Evolutionary conservation across 495 filamentous ascomycete species (phyloP).

Genomic region (Penicillium chermesinum): DNA sequence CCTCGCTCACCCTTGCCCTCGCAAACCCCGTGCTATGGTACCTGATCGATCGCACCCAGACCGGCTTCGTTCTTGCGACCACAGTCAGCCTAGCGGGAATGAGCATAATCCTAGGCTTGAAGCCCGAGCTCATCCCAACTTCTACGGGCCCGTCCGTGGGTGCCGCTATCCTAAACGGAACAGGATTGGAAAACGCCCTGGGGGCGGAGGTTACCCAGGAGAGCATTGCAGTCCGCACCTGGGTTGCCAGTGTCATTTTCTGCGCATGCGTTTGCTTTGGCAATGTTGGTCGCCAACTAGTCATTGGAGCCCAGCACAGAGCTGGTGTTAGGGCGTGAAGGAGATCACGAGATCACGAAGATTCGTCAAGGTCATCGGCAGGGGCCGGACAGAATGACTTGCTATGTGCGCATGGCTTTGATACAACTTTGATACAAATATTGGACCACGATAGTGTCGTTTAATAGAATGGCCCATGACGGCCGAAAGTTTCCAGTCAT

Average conservation of each 20-base stretch:
- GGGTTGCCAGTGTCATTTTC: slow-evolving; percentile 89
- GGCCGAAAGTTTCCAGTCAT: too few relatives aligned
- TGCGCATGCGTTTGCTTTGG: slow-evolving; percentile 94
- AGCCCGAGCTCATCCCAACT: slow-evolving; percentile 70
- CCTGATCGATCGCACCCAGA: slow-evolving; percentile 80
- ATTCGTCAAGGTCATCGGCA: not conserved
- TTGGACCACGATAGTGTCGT: not conserved
- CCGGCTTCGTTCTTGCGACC: slow-evolving; percentile 72
- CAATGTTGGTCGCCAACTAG: slow-evolving; percentile 82
- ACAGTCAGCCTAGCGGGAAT: slow-evolving; percentile 70
- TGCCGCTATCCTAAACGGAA: slow-evolving; percentile 26
- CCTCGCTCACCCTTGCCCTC: slow-evolving; percentile 83
- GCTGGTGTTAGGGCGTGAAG: slow-evolving; percentile 21
- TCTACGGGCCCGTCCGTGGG: slow-evolving; percentile 42
- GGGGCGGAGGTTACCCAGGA: slow-evolving; percentile 62
- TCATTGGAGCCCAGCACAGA: slow-evolving; percentile 34
- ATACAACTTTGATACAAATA: not conserved
- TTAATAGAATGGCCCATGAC: not conserved
- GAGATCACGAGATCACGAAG: not conserved
- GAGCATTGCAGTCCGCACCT: slow-evolving; percentile 71
- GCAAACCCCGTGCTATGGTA: slow-evolving; percentile 96
- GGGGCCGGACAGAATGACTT: not conserved
- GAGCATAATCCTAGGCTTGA: slow-evolving; percentile 61
- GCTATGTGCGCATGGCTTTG: slow-evolving; percentile 1
- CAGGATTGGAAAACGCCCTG: slow-evolving; percentile 37